Conservation (phyloP, 257 asterid species). For the Gentiana macrophylla region DNA sequence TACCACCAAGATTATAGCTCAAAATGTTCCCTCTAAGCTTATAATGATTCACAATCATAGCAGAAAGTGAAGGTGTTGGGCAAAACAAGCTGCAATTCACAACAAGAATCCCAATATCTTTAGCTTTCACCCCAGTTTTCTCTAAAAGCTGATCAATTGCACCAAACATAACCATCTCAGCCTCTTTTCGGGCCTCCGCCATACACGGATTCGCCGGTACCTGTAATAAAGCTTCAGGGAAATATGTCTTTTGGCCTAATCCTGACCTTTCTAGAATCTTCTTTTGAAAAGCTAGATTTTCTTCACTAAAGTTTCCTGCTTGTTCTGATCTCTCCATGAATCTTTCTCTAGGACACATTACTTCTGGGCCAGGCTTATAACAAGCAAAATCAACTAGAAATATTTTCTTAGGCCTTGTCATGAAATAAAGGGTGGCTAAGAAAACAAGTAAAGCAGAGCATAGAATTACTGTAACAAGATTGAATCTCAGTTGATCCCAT, state of each 20-base stretch:
- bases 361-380: conserved; percentile 39
- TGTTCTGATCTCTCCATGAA: conserved; percentile 36
- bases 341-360: conserved; percentile 40
- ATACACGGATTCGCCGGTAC: conserved; percentile 44
- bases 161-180: conserved; percentile 68
- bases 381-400: conserved; percentile 60
- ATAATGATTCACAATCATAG: conserved; percentile 65
- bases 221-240: conserved; percentile 38
- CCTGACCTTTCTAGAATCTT: conserved; percentile 59
- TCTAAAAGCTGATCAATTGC: conserved; percentile 53
- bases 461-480: conserved; percentile 28
- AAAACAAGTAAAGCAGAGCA: conserved; percentile 39
- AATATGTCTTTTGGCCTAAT: conserved; percentile 59
- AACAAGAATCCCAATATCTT: conserved; percentile 63
- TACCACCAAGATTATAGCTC: conserved; percentile 81
- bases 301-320: conserved; percentile 35
- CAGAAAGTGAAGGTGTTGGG: conserved; percentile 69
- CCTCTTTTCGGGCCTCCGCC: conserved; percentile 55
- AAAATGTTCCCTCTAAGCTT: conserved; percentile 59
- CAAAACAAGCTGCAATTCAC: conserved; percentile 67
- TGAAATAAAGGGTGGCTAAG: conserved; percentile 44
- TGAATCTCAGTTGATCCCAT: conserved; percentile 44
- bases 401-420: conserved; percentile 50
- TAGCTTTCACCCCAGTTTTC: conserved; percentile 53
- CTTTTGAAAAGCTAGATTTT: conserved; percentile 46